phyloP scores from a whole-genome alignment of 1,284 basidiomycete species.

The Ustilago loliicola region DNA sequence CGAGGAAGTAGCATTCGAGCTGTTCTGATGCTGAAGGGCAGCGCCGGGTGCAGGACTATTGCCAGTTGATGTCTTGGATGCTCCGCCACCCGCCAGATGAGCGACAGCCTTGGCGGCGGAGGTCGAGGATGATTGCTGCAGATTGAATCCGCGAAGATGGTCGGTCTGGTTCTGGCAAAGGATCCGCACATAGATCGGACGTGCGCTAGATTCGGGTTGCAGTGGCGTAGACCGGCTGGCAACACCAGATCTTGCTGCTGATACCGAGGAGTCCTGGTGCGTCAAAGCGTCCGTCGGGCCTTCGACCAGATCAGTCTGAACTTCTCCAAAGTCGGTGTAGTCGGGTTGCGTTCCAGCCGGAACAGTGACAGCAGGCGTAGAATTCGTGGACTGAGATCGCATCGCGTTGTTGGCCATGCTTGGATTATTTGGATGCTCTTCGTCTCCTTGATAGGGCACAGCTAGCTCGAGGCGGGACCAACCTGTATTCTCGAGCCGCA shows the following conservation, averaged over 20 bases:
- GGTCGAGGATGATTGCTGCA: slow-evolving; percentile 18
- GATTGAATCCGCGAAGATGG: slow-evolving; percentile 47
- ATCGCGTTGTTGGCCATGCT: not conserved
- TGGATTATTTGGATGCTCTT: not conserved
- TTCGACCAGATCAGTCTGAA: slow-evolving; percentile 32
- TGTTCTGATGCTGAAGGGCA: slow-evolving; percentile 7
- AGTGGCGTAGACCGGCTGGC: not conserved
- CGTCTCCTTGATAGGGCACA: slow-evolving; percentile 36
- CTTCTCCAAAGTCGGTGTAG: slow-evolving; percentile 40
- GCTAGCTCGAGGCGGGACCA: slow-evolving; percentile 73
- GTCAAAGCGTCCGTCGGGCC: slow-evolving; percentile 11
- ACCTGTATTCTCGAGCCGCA: slow-evolving; percentile 73
- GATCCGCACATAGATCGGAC: slow-evolving; percentile 52
- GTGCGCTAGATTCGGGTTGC: slow-evolving; percentile 15
- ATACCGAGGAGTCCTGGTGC: not conserved
- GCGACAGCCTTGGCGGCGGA: slow-evolving; percentile 34
- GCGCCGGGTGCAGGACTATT: slow-evolving; percentile 15
- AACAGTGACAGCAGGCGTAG: not conserved
- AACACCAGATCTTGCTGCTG: not conserved
- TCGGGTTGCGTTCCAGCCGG: slow-evolving; percentile 12
- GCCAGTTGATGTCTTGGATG: slow-evolving; percentile 11
- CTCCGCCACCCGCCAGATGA: slow-evolving; percentile 40
- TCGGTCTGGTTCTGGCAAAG: slow-evolving; percentile 62
- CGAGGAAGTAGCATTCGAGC: slow-evolving; percentile 9
- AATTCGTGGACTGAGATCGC: not conserved